Evolutionary conservation across 441 rosid species (phyloP).

Genomic region (Adansonia gregorii): DNA sequence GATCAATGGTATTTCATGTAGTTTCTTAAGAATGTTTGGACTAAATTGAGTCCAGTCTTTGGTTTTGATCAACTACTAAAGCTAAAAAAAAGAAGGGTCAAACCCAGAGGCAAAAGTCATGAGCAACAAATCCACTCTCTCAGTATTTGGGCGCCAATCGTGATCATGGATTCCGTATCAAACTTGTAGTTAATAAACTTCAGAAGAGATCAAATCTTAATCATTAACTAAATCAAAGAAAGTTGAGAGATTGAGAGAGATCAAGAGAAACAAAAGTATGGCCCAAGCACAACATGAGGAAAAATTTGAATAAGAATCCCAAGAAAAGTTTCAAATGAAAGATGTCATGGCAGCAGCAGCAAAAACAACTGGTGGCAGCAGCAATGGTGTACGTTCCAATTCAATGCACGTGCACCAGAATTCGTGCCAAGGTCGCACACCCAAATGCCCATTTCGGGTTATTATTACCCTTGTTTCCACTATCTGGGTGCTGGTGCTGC

Average conservation of each 20-base stretch:
- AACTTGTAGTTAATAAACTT: constrained; percentile 54
- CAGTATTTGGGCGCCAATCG: constrained; percentile 59
- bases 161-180: constrained; percentile 67
- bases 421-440: constrained; percentile 73
- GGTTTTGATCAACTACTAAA: not conserved
- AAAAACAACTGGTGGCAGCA: constrained; percentile 19
- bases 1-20: too few relatives aligned
- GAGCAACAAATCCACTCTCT: constrained; percentile 29
- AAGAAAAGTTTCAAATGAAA: constrained; percentile 12
- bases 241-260: not conserved
- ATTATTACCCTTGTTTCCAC: constrained; percentile 63
- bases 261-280: constrained; percentile 37
- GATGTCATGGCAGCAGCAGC: constrained; percentile 21
- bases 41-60: not conserved
- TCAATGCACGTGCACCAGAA: constrained; percentile 90
- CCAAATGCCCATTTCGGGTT: constrained; percentile 66
- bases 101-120: constrained; percentile 41
- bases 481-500: constrained; percentile 60
- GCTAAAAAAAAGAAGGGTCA: constrained; percentile 33
- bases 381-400: constrained; percentile 55
- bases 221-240: not conserved
- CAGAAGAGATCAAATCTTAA: constrained; percentile 35
- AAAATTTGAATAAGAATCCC: constrained; percentile 35
- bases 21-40: not conserved
- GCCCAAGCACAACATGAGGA: constrained; percentile 60